A percentile compares a stretch with the other conserved stretches of the same genome.
phyloP scores from a whole-genome alignment of 495 filamentous ascomycete species.

The Aspergillus haitiensis region DNA sequence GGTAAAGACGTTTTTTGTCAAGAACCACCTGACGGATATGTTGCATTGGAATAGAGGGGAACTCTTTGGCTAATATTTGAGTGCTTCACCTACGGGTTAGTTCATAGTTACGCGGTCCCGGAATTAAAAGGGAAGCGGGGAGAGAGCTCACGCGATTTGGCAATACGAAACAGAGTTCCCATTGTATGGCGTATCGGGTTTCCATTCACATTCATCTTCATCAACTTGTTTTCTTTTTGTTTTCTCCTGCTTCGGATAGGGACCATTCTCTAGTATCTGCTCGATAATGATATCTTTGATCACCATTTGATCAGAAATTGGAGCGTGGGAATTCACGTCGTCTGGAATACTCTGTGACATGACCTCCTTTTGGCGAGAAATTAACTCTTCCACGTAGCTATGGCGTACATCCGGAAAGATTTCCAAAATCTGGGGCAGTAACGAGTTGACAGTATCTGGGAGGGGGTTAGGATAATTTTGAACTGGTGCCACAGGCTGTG shows the following conservation, averaged over 20 bases:
- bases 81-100: constrained; percentile 7
- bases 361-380: constrained; percentile 16
- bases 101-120: neutral
- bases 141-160: constrained; percentile 17
- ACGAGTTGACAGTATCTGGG: constrained; percentile 7
- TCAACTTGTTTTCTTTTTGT: constrained; percentile 47
- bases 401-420: constrained; percentile 54
- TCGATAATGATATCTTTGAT: constrained; percentile 34
- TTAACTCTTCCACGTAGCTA: constrained; percentile 43
- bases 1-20: constrained; percentile 22
- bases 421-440: constrained; percentile 43
- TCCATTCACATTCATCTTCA: constrained; percentile 38
- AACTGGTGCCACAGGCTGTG: neutral
- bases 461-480: neutral
- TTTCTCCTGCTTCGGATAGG: constrained; percentile 52
- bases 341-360: neutral
- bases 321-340: neutral
- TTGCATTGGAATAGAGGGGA: constrained; percentile 15
- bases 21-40: constrained; percentile 18
- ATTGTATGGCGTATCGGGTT: constrained; percentile 19
- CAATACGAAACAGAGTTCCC: constrained; percentile 4
- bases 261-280: constrained; percentile 41
- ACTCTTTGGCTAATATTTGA: constrained; percentile 18
- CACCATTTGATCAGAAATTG: neutral
- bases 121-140: neutral